Evolutionary conservation across 257 asterid genomes (phyloP).

Genomic region (Capsicum baccatum): DNA sequence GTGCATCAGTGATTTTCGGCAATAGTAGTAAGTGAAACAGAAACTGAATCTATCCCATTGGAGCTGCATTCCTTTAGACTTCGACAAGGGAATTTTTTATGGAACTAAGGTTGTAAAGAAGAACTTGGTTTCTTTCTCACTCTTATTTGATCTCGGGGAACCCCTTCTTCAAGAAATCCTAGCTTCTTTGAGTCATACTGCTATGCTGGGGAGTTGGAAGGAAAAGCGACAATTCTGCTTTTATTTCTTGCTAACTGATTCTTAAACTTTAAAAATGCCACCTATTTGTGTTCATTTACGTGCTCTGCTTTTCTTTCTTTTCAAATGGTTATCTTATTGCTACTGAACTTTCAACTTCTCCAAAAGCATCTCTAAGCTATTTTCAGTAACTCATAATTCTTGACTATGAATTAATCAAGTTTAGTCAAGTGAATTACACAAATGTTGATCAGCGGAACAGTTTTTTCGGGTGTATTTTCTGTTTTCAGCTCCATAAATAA

Average conservation of each 20-base stretch:
- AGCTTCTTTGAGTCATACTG: neutral
- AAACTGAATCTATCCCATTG: neutral
- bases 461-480: neutral
- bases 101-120: neutral
- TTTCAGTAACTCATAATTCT: conserved; percentile 16
- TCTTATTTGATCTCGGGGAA: conserved; percentile 18
- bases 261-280: neutral
- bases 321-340: neutral
- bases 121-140: neutral
- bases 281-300: neutral
- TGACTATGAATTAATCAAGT: conserved; percentile 1
- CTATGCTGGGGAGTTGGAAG: neutral
- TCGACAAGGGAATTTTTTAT: neutral
- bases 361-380: neutral
- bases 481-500: neutral
- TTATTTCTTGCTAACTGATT: neutral
- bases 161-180: neutral
- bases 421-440: neutral
- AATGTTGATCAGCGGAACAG: neutral
- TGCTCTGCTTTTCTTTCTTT: conserved; percentile 15
- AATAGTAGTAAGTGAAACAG: neutral
- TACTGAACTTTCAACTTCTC: conserved; percentile 19
- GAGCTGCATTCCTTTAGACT: neutral
- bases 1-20: neutral
- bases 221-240: neutral